These are phyloP conservation scores for Austroboletus niveus DNA, from an alignment of 1,284 basidiomycete genomes.

Conservation along the genomic window DNA sequence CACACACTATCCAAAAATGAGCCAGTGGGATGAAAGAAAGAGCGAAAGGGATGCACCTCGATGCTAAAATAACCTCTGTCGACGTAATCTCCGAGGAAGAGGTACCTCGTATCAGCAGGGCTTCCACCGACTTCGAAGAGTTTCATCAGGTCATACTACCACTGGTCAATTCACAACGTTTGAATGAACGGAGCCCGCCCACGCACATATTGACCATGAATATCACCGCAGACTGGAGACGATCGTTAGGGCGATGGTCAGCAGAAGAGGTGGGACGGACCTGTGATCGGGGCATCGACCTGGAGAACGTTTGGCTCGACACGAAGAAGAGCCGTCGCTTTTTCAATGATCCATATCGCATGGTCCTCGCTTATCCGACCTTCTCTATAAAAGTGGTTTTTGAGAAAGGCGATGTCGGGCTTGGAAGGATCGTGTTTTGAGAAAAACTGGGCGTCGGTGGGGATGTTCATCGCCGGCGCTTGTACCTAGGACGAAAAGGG, in stretches of 20 bases:
- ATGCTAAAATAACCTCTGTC: slow-evolving; percentile 94
- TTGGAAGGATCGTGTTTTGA: slow-evolving; percentile 80
- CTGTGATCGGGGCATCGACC: slow-evolving; percentile 93
- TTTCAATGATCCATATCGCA: slow-evolving; percentile 83
- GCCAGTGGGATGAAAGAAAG: slow-evolving; percentile 2
- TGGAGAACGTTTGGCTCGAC: slow-evolving; percentile 84
- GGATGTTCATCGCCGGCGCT: slow-evolving; percentile 91
- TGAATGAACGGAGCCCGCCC: background rate
- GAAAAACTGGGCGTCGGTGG: slow-evolving; percentile 94
- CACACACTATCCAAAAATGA: slow-evolving; percentile 66
- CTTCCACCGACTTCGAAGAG: slow-evolving; percentile 94
- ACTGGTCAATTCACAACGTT: slow-evolving; percentile 18
- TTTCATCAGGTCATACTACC: slow-evolving; percentile 90
- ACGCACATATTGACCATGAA: slow-evolving; percentile 76
- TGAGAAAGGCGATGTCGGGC: slow-evolving; percentile 95
- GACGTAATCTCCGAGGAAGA: slow-evolving; percentile 94
- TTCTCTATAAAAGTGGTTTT: slow-evolving; percentile 99
- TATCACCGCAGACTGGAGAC: slow-evolving; percentile 83
- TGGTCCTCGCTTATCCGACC: slow-evolving; percentile 90
- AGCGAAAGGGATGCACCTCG: slow-evolving; percentile 52
- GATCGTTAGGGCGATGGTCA: slow-evolving; percentile 6
- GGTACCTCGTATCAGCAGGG: slow-evolving; percentile 89
- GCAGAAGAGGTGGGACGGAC: slow-evolving; percentile 37
- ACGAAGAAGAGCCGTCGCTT: slow-evolving; percentile 73
- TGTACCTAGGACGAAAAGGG: slow-evolving; percentile 63